Base-by-base conservation (phyloP, 495 filamentous ascomycete species). In the Penicillium soppii region DNA sequence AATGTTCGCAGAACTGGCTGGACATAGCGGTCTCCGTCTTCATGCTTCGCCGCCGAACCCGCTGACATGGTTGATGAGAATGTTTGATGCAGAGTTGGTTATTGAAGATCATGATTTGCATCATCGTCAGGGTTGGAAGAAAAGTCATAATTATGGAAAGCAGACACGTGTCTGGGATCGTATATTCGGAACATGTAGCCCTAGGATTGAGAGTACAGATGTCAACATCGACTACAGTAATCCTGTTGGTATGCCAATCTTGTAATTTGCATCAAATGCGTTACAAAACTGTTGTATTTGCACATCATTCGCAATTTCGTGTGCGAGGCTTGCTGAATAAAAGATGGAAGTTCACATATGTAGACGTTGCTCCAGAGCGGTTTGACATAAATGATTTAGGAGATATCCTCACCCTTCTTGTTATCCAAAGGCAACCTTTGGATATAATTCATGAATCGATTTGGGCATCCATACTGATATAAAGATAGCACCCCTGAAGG, bases 81-180 rank as follows among this genome's bases (percentile, higher is more conserved):
- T 45, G 8, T 42, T 58, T 16, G 46, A 49, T 40, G 46, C 52
- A 3, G 50, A 58, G n/a, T 29, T 58, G 19, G 56, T 58, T 5
- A 54, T 58, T 38, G 56, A 58, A 30, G 56, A 58, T 21, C 56
- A 58, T 51, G 56, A 58, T 50, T 37, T 58, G 20, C 56, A 58
- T 54, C 56, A 58, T 50, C 56, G 56, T 8, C 54, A 54, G 35
- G 56, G 56, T 23, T 58, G 56, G 56, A 39, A 52, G 41, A 58
- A 54, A 36, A 58, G 56, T 29, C 40, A 50, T 32, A 58, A 58
- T 42, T 58, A 58, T 45, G 56, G 56, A 7, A 58, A 58, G 30
- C 56, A 58, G 41, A 58, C 56, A 13, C 45, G 56, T 12, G 42
- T 58, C 23, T 58, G 56, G 56, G 56, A 58, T 46, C 56, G 56